phyloP scores from a whole-genome alignment of 2,329 filamentous ascomycete genomes.

The Lasiodiplodia hormozganensis region DNA sequence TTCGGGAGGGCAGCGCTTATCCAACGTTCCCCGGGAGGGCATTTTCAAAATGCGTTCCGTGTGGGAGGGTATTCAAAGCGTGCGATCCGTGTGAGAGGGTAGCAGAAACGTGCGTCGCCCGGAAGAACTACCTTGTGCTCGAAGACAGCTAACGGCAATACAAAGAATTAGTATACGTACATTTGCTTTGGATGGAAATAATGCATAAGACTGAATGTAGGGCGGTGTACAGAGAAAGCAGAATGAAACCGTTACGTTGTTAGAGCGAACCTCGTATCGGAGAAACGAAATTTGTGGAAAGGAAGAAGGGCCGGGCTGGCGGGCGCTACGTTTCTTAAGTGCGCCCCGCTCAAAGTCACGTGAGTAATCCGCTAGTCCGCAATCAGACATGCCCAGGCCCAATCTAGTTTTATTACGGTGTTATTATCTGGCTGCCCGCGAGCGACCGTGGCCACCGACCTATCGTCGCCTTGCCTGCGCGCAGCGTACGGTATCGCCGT shows the following conservation, averaged over 20 bases:
- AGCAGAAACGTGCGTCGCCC: background rate
- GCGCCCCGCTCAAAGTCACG: background rate
- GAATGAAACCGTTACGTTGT: background rate
- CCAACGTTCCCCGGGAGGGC: background rate
- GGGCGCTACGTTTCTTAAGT: background rate
- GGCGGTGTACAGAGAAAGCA: background rate
- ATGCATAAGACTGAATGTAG: background rate
- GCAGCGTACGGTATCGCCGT: too few species aligned
- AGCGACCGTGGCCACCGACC: background rate
- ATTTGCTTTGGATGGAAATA: background rate
- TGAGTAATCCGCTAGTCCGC: background rate
- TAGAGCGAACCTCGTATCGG: background rate
- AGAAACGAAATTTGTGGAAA: background rate
- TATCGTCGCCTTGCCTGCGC: background rate
- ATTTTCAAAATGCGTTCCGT: background rate
- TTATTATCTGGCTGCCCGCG: background rate
- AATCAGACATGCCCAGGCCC: background rate
- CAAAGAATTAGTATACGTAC: background rate
- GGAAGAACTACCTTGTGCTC: background rate
- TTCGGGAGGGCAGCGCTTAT: conserved; percentile 1
- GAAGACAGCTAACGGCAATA: background rate
- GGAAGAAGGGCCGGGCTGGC: background rate
- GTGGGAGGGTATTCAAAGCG: background rate
- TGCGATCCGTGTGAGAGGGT: background rate
- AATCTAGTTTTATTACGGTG: background rate